phyloP scores from a whole-genome alignment of 2,329 filamentous ascomycete genomes.

The Exophiala lecanii-corni region DNA sequence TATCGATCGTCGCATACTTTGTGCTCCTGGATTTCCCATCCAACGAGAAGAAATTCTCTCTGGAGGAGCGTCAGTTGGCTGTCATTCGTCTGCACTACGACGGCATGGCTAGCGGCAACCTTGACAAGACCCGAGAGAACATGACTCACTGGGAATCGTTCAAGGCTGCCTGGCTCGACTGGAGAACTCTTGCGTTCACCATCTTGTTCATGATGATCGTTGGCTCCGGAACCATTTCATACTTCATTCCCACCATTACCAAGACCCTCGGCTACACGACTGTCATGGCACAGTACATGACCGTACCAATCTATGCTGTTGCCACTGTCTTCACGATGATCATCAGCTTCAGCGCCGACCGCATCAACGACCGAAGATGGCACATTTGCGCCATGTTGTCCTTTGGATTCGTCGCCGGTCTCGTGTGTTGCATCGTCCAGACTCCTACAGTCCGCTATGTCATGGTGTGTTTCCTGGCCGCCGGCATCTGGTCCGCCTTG shows the following conservation, averaged over 20 bases:
- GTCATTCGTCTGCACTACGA: slow-evolving; percentile 24
- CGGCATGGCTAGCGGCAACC: slow-evolving; percentile 22
- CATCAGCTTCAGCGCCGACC: slow-evolving; percentile 68
- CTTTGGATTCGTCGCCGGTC: slow-evolving; percentile 68
- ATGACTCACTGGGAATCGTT: slow-evolving; percentile 25
- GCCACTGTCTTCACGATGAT: slow-evolving; percentile 58
- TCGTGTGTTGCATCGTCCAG: slow-evolving; percentile 67
- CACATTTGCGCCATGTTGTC: slow-evolving; percentile 62
- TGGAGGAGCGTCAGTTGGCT: slow-evolving; percentile 46
- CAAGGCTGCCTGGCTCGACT: slow-evolving; percentile 24
- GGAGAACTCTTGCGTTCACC: slow-evolving; percentile 39
- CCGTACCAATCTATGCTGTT: slow-evolving; percentile 55
- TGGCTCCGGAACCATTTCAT: slow-evolving; percentile 37
- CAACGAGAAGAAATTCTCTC: slow-evolving; percentile 36
- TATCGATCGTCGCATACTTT: slow-evolving; percentile 33
- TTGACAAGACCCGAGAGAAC: slow-evolving; percentile 15
- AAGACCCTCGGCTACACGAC: slow-evolving; percentile 39
- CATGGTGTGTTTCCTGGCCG: slow-evolving; percentile 74
- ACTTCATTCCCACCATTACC: slow-evolving; percentile 41
- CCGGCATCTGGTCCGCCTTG: slow-evolving; percentile 73
- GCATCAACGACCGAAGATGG: slow-evolving; percentile 70
- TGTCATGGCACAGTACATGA: slow-evolving; percentile 24
- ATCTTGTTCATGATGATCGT: slow-evolving; percentile 25
- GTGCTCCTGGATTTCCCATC: slow-evolving; percentile 40
- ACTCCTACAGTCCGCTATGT: slow-evolving; percentile 66